phyloP scores from a whole-genome alignment of 2,329 filamentous ascomycete species.

The Calonectria hongkongensis region DNA sequence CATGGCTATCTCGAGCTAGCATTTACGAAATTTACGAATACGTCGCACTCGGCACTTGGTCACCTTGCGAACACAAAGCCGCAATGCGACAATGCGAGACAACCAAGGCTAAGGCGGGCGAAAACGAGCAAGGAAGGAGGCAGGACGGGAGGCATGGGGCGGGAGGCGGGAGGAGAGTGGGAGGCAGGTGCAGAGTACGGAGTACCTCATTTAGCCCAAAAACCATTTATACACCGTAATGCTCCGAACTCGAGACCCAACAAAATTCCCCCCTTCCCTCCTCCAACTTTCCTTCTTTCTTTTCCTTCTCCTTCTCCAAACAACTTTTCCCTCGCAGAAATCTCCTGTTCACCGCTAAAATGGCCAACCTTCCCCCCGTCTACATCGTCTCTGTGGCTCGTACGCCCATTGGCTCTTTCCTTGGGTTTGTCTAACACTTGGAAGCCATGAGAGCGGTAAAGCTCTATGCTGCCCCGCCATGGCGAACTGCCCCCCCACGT shows the following conservation, averaged over 20 bases:
- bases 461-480: conserved; percentile 28
- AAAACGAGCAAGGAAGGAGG: conserved; percentile 10
- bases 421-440: conserved; percentile 78
- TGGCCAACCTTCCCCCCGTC: conserved; percentile 89
- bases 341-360: conserved; percentile 64
- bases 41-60: conserved; percentile 25
- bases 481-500: conserved; percentile 15
- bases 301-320: conserved; percentile 30
- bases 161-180: conserved; percentile 16
- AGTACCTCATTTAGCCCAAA: conserved; percentile 29
- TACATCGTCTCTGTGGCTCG: conserved; percentile 96
- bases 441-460: conserved; percentile 36
- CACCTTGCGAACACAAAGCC: conserved; percentile 12
- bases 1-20: conserved; percentile 12
- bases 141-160: background rate
- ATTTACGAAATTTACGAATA: conserved; percentile 27
- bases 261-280: conserved; percentile 42
- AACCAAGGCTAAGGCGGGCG: conserved; percentile 13
- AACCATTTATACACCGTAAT: conserved; percentile 31
- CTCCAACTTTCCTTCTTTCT: conserved; percentile 32
- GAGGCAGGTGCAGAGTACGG: conserved; percentile 8
- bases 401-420: conserved; percentile 95
- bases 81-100: background rate
- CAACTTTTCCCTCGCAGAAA: conserved; percentile 20
- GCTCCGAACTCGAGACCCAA: conserved; percentile 27